Evolutionary conservation across 805 yeast species (phyloP), one percentile per base, ranked within the genome.

Genomic region (Saccharomycopsis lassenensis): DNA sequence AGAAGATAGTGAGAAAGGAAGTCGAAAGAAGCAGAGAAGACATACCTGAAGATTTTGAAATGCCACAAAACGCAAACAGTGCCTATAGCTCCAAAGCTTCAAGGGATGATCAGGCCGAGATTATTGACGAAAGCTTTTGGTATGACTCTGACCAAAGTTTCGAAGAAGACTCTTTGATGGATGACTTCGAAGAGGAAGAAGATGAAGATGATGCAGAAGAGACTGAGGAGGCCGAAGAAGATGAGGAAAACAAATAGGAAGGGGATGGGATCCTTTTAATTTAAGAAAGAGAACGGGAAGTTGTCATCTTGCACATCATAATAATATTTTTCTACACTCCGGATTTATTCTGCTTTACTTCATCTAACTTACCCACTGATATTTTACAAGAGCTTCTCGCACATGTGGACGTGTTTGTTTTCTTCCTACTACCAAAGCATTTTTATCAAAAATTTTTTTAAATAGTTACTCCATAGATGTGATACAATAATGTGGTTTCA

Each of bases 111-210:
- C 67, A 62, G 29, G 51, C 44, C 22, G 62, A 55, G 4, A 75
- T 71, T 4, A 77, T 77, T 23, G 87, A 80, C 47, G 91, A 81
- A 50, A 82, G 79, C 52, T 82, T 82, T 48, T 82, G 91, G 91
- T 80, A 78, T 53, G 91, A 79, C 47, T 79, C 77, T 28, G 82
- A 73, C 30, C 83, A 74, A 47, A 77, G 75, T 40, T 76, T 71
- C 16, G 80, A 71, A 26, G 74, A 69, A 28, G 66, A 58, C 24
- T 62, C 62, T 29, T 59, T 61, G 20, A 64, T 63, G 51, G 66
- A 63, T 45, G 67, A 65, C 39, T 73, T 72, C 37, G 83, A 70
- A 11, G 74, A 64, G 36, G 74, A 62, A 37, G 71, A 63, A 20
- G 79, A 74, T 33, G 81, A 72, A 41, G 77, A 69, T 34, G 77